Conservation (phyloP, 495 filamentous ascomycete genomes). For the Tricharina praecox region DNA sequence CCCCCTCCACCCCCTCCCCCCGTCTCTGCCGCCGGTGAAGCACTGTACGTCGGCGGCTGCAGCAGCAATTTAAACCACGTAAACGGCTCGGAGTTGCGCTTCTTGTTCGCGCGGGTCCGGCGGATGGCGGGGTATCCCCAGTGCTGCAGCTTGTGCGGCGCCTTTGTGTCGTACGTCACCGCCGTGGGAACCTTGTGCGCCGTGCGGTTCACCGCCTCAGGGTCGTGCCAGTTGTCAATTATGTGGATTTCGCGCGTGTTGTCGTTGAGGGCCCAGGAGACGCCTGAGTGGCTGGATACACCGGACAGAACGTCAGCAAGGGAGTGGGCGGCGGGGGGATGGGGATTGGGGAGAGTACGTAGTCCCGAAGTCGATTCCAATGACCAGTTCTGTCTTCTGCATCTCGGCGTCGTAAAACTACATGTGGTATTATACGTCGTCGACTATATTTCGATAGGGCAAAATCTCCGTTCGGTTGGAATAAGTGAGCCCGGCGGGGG, state of each 20-base stretch:
- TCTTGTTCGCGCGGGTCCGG: background rate
- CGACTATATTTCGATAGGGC: too few species aligned
- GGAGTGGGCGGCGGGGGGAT: too few species aligned
- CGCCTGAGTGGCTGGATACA: conserved; percentile 1
- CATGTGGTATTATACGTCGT: too few species aligned
- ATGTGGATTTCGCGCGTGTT: background rate
- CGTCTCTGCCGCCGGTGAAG: too few species aligned
- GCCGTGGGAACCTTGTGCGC: background rate
- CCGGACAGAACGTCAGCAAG: too few species aligned
- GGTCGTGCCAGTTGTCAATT: background rate
- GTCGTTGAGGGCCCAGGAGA: background rate
- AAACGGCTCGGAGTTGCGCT: background rate
- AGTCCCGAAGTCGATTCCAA: background rate
- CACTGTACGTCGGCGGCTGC: background rate
- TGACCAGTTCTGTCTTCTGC: background rate
- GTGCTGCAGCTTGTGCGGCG: background rate
- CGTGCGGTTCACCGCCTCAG: background rate
- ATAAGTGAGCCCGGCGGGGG: too few species aligned
- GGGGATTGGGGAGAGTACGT: too few species aligned
- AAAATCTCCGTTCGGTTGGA: too few species aligned
- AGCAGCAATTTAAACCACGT: conserved; percentile 1
- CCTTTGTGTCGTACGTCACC: background rate
- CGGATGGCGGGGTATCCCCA: background rate
- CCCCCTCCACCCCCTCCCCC: too few species aligned
- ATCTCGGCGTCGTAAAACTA: conserved; percentile 4